Conservation (phyloP, 1,284 basidiomycete genomes). For the Ceratobasidium sp. region DNA sequence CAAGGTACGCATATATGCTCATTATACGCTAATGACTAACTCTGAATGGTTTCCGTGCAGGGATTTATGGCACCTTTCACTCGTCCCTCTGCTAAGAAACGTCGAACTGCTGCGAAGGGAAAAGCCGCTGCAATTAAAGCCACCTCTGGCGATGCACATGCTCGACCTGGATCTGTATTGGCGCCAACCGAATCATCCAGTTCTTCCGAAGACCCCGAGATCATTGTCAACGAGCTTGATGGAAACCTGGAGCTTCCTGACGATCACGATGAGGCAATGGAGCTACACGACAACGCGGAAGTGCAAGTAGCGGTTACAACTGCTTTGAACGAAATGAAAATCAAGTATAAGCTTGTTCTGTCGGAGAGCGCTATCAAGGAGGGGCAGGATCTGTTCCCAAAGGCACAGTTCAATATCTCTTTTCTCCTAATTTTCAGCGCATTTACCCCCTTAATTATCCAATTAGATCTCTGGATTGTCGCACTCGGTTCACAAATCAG, state of each 20-base stretch:
- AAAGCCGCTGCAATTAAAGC: background rate
- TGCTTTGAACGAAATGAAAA: background rate
- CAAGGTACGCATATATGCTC: background rate
- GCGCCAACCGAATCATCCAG: background rate
- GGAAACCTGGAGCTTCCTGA: too few relatives aligned
- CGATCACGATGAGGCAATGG: background rate
- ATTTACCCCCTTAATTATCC: too few relatives aligned
- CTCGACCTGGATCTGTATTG: background rate
- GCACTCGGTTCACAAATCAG: background rate
- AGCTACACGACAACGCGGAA: background rate
- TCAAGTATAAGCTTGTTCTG: background rate
- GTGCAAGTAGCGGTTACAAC: background rate
- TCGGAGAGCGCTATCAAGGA: background rate
- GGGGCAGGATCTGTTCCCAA: conserved; percentile 8
- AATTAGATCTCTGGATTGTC: background rate
- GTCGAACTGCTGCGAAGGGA: background rate
- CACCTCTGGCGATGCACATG: background rate
- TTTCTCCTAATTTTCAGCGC: too few relatives aligned
- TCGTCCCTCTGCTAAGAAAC: background rate
- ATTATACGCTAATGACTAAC: background rate
- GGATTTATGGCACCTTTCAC: background rate
- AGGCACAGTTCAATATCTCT: too few relatives aligned
- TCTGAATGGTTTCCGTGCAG: background rate
- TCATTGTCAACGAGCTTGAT: background rate
- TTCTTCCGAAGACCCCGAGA: background rate